Evolutionary conservation across 768 basidiomycete species (phyloP), one percentile per base, ranked within the genome.

Genomic region (Tricholoma sp.): DNA sequence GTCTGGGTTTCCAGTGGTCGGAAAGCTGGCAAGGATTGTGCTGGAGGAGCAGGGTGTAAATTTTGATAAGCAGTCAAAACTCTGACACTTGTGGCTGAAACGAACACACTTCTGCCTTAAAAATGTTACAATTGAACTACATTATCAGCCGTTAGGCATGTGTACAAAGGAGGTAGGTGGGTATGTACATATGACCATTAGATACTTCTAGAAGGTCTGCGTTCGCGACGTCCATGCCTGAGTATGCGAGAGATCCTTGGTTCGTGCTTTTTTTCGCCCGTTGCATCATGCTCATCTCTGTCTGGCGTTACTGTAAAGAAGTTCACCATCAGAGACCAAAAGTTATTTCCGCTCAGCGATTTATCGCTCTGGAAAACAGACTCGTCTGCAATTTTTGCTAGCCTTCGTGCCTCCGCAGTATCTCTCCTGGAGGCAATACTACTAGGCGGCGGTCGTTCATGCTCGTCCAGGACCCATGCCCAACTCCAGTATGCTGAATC

Each of bases 401-500:
- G 73, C 63, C 80, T 74, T 24, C 84, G 75, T 9, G 91, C 91
- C 72, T 94, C 91, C 37, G 77, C 75, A 5, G 92, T 95, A 64
- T 98, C 95, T 53, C 94, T 73, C 55, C 94, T 76, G n/a, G 90
- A 85, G 32, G 91, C 90, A 61, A 98, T 92, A 53, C 93, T 94
- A 63, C 88, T 91, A 2, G 95, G 90, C 4, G 96, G 96, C 3
- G 96, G 96, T 17, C 78, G 76, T 71, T 97, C 94, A 51, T 82
- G 74, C 13, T 77, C 83, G 58, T 91, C 87, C 55, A 93, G 69
- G 6, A 87, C 92, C 94, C 90, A 98, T 17, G 86, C 84, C 86
- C 91, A 94, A 29, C 77, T 81, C 86, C 86, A 89, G 59, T 78
- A 80, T 45, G 78, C 83, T 29, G 80, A 76, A 6, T 74, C 76